These are phyloP conservation scores for Micractinium sp. DNA, from an alignment of 139 green algal species.

Conservation along the genomic window DNA sequence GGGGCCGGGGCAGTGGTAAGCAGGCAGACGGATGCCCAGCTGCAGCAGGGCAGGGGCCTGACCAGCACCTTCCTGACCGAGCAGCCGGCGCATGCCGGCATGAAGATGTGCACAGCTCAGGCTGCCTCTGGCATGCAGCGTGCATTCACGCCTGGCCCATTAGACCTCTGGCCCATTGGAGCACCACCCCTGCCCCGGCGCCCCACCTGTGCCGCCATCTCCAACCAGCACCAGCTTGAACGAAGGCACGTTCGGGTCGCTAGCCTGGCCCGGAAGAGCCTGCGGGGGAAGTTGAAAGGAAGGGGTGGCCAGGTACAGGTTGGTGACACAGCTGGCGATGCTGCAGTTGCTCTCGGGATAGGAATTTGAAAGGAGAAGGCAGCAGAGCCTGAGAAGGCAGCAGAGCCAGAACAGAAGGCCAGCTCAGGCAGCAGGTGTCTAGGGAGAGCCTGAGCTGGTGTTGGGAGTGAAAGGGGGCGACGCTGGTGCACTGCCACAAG, in stretches of 20 bases:
- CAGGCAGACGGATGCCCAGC: neutral
- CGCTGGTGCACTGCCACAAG: too few species aligned
- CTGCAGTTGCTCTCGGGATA: neutral
- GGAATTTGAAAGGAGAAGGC: neutral
- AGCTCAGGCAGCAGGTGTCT: neutral
- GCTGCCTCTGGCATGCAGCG: too few species aligned
- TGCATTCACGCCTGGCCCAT: too few species aligned
- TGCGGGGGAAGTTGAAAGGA: slow-evolving; percentile 31
- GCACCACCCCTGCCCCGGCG: neutral
- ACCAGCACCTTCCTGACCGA: too few species aligned
- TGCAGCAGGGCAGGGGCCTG: too few species aligned
- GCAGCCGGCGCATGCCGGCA: too few species aligned
- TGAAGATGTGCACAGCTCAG: too few species aligned
- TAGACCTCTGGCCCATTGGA: too few species aligned
- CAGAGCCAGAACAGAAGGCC: neutral
- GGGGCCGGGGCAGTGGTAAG: too few species aligned
- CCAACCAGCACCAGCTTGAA: slow-evolving; percentile 99
- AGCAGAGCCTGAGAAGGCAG: neutral
- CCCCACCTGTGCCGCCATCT: slow-evolving; percentile 93
- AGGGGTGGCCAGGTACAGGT: too few species aligned
- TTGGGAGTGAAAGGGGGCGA: too few species aligned
- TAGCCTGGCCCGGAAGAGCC: slow-evolving; percentile 76
- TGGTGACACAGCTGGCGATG: neutral
- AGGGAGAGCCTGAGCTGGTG: too few species aligned
- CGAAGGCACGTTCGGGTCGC: slow-evolving; percentile 75